Base-by-base conservation (phyloP, 768 basidiomycete genomes). In the Amanita pallidorosea region DNA sequence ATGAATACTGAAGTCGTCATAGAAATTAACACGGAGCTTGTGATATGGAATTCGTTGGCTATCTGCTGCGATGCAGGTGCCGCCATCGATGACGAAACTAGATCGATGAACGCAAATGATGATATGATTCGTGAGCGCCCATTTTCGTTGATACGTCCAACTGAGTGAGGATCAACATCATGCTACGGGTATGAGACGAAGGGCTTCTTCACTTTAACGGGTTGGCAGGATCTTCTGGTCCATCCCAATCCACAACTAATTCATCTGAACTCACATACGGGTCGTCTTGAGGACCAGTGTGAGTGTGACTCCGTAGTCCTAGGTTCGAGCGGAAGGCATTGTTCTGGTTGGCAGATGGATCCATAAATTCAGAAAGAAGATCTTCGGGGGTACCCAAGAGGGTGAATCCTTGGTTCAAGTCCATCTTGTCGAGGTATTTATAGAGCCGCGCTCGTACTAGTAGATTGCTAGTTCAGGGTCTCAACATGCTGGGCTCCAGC, bases 61-160 rank as follows among this genome's bases (percentile, higher is more conserved):
- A 89, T 57, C 47, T 78, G 71, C 4, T 55, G 53, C 0, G 71
- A 66, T 0, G 85, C 85, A 0, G 85, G 85, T 27, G 88, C 81
- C 1, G 86, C 67, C 80, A 86, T 86, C 4, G 84, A 77, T 4
- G 87, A 89, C 0, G 85, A 79, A 0, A 88, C 69, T 0, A 85
- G 81, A 4, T 69, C 71, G 31, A 85, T 83, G 59, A 85, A 82
- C 0, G 84, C 81, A 60, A 83, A 87, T 0, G 70, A 68, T 0
- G 84, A 84, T 0, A 85, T 76, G 25, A 85, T 71, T 55, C 0
- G 81, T 83, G 0, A 77, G 78, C 0, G 69, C 73, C 85, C 83
- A 85, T 70, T 83, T 86, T 56, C 66, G 67, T 25, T 60, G 67
- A 49, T 68, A 73, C 4, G 69, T 59, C 83, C 84, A 85, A 59